Base-by-base conservation (phyloP, 345 rosid genomes). In the Rubroshorea leprosula region DNA sequence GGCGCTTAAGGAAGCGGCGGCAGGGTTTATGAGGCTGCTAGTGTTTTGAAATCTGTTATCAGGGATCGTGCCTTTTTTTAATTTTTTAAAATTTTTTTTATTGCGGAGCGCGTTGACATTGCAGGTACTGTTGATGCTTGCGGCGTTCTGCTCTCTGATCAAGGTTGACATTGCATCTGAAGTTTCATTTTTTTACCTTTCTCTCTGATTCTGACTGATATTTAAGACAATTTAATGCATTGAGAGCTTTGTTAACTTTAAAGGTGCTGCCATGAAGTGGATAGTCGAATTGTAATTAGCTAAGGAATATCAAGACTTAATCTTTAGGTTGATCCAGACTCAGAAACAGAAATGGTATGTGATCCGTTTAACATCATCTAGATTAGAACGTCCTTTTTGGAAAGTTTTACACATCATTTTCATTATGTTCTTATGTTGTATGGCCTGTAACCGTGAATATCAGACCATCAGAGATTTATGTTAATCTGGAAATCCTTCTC, bases 71-170 rank as follows among this genome's bases (percentile, higher is more conserved):
- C 97, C 5, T 82, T 80, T 67, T 73, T n/a, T n/a, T n/a, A n/a
- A n/a, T n/a, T n/a, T n/a, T n/a, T n/a, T n/a, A n/a, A n/a, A n/a
- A n/a, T n/a, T n/a, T n/a, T 93, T 19, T 68, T 93, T 76, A 74
- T 93, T 17, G 68, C 82, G 1, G 96, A 89, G 72, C 87, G 97
- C 51, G 99, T 87, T 18, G 97, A 93, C 68, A 72, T 93, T 21
- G 96, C 91, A 23, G 70, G 96, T 3, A 96, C 91, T 43, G 89
- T 93, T 57, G 77, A 79, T 72, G 96, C 99, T 5, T 75, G 82
- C 53, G 98, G 98, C 20, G 99, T 93, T 57, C 77, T 86, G 60
- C 96, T 93, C 57, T 87, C 97, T 50, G 96, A 87, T 74, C 84
- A 87, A 75, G 97, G 99, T 89, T 11, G 52, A n/a, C 18, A 16